Evolutionary conservation across 345 rosid genomes (phyloP).

Genomic region (Carallia brachiata): DNA sequence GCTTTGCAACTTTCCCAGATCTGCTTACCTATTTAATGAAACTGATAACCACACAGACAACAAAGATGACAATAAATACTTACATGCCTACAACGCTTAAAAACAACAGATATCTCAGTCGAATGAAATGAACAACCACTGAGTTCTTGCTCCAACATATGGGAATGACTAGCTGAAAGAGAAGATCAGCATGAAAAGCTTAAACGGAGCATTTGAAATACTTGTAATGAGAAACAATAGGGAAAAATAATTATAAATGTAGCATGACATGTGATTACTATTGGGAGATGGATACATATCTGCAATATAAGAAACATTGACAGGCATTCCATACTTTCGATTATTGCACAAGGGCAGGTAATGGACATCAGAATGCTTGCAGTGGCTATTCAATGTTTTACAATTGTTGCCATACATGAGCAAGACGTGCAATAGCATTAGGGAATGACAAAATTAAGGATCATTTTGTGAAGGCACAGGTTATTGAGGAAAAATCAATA

Average conservation of each 20-base stretch:
- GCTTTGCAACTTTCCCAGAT: too few species aligned
- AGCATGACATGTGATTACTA: slow-evolving; percentile 3
- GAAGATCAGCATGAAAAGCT: too few species aligned
- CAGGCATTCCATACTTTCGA: slow-evolving; percentile 5
- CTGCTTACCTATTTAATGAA: too few species aligned
- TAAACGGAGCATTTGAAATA: too few species aligned
- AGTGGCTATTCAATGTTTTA: background rate
- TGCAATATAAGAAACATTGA: background rate
- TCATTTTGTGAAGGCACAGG: background rate
- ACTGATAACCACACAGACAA: too few species aligned
- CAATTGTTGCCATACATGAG: background rate
- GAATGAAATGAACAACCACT: too few species aligned
- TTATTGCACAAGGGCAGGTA: background rate
- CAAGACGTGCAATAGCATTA: background rate
- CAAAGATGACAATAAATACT: too few species aligned
- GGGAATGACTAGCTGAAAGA: too few species aligned
- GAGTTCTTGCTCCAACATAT: too few species aligned
- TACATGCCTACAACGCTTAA: too few species aligned
- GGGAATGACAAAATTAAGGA: background rate
- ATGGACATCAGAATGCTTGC: slow-evolving; percentile 3
- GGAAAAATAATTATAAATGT: background rate
- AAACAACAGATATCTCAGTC: too few species aligned
- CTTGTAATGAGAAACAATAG: too few species aligned
- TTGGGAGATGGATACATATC: background rate
- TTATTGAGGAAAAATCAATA: slow-evolving; percentile 58